Percentiles rank a stretch among this genome's conserved stretches.
Evolutionary conservation across 139 green algal genomes (phyloP).

Genomic region (Chlorella sp.): DNA sequence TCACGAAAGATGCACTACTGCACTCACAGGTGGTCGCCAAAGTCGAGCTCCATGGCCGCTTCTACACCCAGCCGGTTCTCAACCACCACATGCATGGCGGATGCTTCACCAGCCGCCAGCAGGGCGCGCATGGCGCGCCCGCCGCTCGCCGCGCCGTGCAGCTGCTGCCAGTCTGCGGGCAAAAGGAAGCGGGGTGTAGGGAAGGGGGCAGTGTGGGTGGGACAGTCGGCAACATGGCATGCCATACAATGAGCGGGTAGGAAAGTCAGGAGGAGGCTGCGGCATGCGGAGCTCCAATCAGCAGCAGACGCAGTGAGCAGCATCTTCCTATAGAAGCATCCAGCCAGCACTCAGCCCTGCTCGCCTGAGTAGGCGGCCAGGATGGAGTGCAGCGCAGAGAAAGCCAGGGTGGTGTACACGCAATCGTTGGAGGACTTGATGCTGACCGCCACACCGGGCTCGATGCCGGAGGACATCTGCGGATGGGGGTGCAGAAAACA

Average conservation of each 20-base stretch:
- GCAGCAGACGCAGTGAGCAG: no score
- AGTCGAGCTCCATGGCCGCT: slow-evolving; percentile 74
- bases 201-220: no score
- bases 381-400: slow-evolving; percentile 49
- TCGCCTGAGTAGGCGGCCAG: slow-evolving; percentile 45
- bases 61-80: slow-evolving; percentile 71
- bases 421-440: slow-evolving; percentile 64
- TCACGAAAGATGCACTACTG: no score
- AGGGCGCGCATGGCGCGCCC: slow-evolving; percentile 33
- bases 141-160: slow-evolving; percentile 37
- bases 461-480: slow-evolving; percentile 50
- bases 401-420: slow-evolving; percentile 65
- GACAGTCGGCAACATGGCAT: no score
- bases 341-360: no score
- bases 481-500: background rate
- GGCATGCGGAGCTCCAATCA: no score
- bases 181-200: no score
- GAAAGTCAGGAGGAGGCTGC: no score
- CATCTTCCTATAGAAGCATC: no score
- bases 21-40: slow-evolving; percentile 64
- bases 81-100: slow-evolving; percentile 45
- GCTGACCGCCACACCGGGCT: slow-evolving; percentile 53
- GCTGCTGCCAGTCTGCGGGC: slow-evolving; percentile 33
- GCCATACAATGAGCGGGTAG: no score
- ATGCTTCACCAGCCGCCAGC: background rate